Base-by-base conservation (phyloP, 23 red algal genomes). In the Cyanidiococcus yangmingshanensis region DNA sequence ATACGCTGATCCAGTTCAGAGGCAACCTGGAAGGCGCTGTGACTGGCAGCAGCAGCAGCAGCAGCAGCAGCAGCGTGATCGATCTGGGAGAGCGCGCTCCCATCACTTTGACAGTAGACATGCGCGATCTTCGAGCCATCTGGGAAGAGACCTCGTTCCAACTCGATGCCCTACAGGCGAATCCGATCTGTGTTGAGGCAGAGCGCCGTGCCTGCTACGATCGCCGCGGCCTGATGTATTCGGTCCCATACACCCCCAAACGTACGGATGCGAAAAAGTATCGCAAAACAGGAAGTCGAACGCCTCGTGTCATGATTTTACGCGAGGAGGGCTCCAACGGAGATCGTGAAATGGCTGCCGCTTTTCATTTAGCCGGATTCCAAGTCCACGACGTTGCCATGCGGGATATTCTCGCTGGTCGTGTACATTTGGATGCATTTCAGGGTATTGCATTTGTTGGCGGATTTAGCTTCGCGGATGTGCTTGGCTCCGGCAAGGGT, bases 301-400 rank as follows among this genome's bases (percentile, higher is more conserved):
- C 37, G 38, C 84, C 71, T 16, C 85, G 88, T 54, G 94, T 98
- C 1, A 88, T 85, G 2, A 84, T 98, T 51, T 76, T 98, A 17
- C 85, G 94, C 0, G 88, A 90, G 67, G 94, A 98, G 79, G 94
- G 94, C 58, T 92, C 94, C n/a, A 98, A 98, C 37, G 94, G 94
- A 0, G 94, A 98, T 71, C 79, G 94, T 38, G 94, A 98, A 50
- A 89, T 98, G 83, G 84, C 82, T 27, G 86, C 89, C 37, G 94
- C 94, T 36, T 91, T 98, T 37, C 88, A 91, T 39, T 75, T 98
- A 86, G 84, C 88, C 38, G 94, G 94, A 36, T 92, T 98, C 79
- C 81, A 89, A 68, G 57, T 75, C 1, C 86, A 82, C 85, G 94
- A 98, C 79, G 79, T 91, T 0, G 82, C 57, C 50, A 79, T 91